A percentile compares a stretch with the other conserved stretches of the same genome.
These are phyloP conservation scores for Erigeron philadelphicus DNA, from an alignment of 140 eudicot species.

Conservation along the genomic window DNA sequence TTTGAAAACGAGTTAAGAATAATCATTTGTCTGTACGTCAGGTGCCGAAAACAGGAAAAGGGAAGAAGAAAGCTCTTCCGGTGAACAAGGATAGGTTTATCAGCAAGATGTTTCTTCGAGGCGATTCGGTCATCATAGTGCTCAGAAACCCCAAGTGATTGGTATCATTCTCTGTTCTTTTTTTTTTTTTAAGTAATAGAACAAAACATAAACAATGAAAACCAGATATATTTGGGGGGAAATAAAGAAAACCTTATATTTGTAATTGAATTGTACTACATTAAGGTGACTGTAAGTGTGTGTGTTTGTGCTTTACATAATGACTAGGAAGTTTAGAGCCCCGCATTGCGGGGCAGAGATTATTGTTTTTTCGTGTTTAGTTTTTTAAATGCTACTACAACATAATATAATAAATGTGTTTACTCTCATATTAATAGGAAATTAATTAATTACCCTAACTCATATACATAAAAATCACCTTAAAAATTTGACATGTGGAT, in stretches of 20 bases:
- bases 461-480: too few relatives aligned
- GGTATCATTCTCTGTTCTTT: slow-evolving; percentile 28
- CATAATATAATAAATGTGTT: too few relatives aligned
- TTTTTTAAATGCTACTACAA: too few relatives aligned
- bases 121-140: slow-evolving; percentile 88
- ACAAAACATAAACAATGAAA: background rate
- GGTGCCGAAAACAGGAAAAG: slow-evolving; percentile 97
- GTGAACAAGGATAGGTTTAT: slow-evolving; percentile 90
- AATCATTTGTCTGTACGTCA: too few relatives aligned
- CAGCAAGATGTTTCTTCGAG: slow-evolving; percentile 96
- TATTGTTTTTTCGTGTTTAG: too few relatives aligned
- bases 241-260: too few relatives aligned
- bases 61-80: slow-evolving; percentile 91
- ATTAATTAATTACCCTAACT: too few relatives aligned
- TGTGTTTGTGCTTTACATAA: background rate
- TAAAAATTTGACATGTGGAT: too few relatives aligned
- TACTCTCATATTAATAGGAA: too few relatives aligned
- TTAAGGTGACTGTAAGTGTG: background rate
- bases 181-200: background rate
- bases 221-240: background rate
- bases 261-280: background rate
- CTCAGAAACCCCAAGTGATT: slow-evolving; percentile 85
- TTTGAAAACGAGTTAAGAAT: too few relatives aligned
- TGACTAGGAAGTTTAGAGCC: too few relatives aligned
- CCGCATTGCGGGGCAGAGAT: too few relatives aligned